phyloP scores from a whole-genome alignment of 2,329 filamentous ascomycete genomes.

The Tympanopsis confertula region DNA sequence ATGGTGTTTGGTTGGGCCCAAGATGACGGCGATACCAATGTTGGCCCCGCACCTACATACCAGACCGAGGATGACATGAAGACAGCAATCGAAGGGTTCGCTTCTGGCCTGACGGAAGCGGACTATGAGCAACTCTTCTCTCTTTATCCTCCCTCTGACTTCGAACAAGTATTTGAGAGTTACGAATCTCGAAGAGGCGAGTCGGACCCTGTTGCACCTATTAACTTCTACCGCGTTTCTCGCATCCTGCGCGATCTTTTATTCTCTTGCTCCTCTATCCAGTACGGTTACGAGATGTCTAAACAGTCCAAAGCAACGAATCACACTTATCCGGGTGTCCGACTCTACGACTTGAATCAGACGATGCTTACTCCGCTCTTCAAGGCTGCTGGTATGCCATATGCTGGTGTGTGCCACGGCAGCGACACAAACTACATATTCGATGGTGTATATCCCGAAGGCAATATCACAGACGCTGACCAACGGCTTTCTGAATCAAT shows the following conservation, averaged over 20 bases:
- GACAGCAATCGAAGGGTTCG: conserved; percentile 7
- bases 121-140: conserved; percentile 12
- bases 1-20: conserved; percentile 13
- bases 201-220: conserved; percentile 7
- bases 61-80: conserved; percentile 13
- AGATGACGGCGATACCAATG: conserved; percentile 14
- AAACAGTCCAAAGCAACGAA: conserved; percentile 3
- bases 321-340: conserved; percentile 9
- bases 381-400: conserved; percentile 10
- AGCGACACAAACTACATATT: conserved; percentile 14
- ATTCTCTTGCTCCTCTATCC: conserved; percentile 11
- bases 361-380: conserved; percentile 13
- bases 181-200: conserved; percentile 8
- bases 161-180: conserved; percentile 8
- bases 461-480: conserved; percentile 6
- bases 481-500: conserved; percentile 6
- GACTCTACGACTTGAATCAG: conserved; percentile 15
- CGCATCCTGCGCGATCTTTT: conserved; percentile 11
- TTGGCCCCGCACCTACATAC: conserved; percentile 8
- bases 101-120: conserved; percentile 9
- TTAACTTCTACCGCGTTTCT: conserved; percentile 11
- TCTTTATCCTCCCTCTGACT: conserved; percentile 12
- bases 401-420: conserved; percentile 9
- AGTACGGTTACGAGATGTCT: conserved; percentile 8
- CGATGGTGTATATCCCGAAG: conserved; percentile 10